Conservation (phyloP, 352 stramenopile species). For the Globisporangium cederbergense region DNA sequence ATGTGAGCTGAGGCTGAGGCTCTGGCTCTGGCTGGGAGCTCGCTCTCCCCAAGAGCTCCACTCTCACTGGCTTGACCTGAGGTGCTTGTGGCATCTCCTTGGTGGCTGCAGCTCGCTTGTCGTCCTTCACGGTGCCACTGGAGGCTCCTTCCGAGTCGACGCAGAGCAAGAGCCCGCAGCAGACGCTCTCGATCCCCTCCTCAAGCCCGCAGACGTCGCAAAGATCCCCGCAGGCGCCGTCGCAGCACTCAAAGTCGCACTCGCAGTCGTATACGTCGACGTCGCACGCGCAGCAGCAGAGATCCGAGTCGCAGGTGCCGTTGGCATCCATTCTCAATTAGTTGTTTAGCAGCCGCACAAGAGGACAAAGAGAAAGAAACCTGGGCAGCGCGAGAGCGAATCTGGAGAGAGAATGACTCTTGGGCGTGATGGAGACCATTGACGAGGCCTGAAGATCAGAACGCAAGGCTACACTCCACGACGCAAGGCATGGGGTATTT, state of each 20-base stretch:
- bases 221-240: slow-evolving; percentile 1
- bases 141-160: not conserved
- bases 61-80: not conserved
- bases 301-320: not conserved
- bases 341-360: not conserved
- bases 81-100: not conserved
- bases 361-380: too few species aligned
- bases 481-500: too few species aligned
- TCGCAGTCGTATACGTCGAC: slow-evolving; percentile 7
- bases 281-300: slow-evolving; percentile 12
- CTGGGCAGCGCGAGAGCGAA: too few species aligned
- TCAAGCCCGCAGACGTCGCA: slow-evolving; percentile 3
- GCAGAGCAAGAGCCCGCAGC: slow-evolving; percentile 9
- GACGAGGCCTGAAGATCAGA: too few species aligned
- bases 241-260: slow-evolving; percentile 12
- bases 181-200: not conserved
- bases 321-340: not conserved
- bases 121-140: not conserved
- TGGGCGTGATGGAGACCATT: too few species aligned
- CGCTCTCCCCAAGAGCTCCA: not conserved
- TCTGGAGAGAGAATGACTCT: too few species aligned
- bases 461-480: too few species aligned
- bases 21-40: not conserved
- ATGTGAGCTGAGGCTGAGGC: not conserved
- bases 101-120: not conserved